phyloP scores from a whole-genome alignment of 805 yeast species.

The Myxozyma melibiosi region DNA sequence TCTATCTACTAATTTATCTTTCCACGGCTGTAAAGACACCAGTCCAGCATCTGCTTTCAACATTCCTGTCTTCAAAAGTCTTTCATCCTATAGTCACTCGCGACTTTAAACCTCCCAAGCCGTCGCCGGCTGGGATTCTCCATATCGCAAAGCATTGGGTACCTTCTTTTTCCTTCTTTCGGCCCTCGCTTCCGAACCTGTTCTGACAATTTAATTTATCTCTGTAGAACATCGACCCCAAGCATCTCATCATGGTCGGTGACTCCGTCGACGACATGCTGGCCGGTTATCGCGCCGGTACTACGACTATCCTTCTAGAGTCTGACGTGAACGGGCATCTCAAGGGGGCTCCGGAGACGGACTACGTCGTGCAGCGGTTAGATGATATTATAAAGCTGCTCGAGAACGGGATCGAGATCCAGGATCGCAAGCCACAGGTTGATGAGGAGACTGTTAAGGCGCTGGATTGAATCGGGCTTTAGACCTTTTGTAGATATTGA shows the following conservation, averaged over 20 bases:
- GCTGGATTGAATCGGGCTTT: slow-evolving; percentile 8
- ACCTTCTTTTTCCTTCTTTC: neutral
- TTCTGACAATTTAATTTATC: neutral
- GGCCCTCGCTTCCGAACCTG: neutral
- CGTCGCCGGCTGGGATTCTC: slow-evolving; percentile 62
- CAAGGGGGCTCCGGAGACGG: slow-evolving; percentile 42
- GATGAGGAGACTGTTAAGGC: slow-evolving; percentile 14
- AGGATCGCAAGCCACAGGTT: slow-evolving; percentile 14
- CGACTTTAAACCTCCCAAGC: slow-evolving; percentile 68
- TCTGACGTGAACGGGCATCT: slow-evolving; percentile 55
- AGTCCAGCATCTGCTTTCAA: slow-evolving; percentile 53
- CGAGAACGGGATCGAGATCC: slow-evolving; percentile 27
- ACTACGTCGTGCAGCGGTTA: slow-evolving; percentile 24
- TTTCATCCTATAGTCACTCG: slow-evolving; percentile 63
- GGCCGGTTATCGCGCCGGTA: slow-evolving; percentile 67
- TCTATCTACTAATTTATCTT: no score
- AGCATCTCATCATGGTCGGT: slow-evolving; percentile 66
- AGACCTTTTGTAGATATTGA: neutral
- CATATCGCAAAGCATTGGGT: slow-evolving; percentile 57
- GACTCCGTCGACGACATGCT: slow-evolving; percentile 71
- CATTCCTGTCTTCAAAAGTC: slow-evolving; percentile 47
- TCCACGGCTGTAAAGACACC: no score
- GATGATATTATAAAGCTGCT: slow-evolving; percentile 30
- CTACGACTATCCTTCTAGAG: slow-evolving; percentile 55
- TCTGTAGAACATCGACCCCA: slow-evolving; percentile 46